phyloP scores from a whole-genome alignment of 1,284 basidiomycete genomes.

The Irpex sp. region DNA sequence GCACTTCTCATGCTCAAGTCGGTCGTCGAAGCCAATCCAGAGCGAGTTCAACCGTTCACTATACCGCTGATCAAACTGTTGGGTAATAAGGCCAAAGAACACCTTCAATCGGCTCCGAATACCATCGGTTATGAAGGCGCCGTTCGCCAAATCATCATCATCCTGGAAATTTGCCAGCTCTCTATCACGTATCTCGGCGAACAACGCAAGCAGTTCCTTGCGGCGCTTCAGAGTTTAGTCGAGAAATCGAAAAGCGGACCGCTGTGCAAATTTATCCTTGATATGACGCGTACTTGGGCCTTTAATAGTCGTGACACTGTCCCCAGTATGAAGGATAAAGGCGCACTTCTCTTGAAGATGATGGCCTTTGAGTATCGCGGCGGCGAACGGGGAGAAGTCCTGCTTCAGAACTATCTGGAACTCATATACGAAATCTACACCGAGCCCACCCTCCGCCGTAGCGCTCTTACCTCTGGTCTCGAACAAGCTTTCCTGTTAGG shows the following conservation, averaged over 20 bases:
- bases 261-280: constrained; percentile 85
- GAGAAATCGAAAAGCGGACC: constrained; percentile 88
- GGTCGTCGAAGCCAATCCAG: constrained; percentile 81
- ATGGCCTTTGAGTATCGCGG: constrained; percentile 75
- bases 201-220: constrained; percentile 72
- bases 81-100: constrained; percentile 86
- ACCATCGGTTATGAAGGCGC: constrained; percentile 49
- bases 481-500: constrained; percentile 95
- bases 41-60: constrained; percentile 84
- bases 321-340: constrained; percentile 96
- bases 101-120: constrained; percentile 55
- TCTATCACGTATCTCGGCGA: constrained; percentile 67
- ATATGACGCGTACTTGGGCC: constrained; percentile 88
- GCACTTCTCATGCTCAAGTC: constrained; percentile 87
- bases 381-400: constrained; percentile 66
- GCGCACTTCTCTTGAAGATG: constrained; percentile 89
- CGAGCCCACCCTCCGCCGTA: constrained; percentile 80
- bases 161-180: constrained; percentile 71
- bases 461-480: constrained; percentile 90
- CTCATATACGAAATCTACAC: constrained; percentile 96
- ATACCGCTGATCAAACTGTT: constrained; percentile 81
- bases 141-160: constrained; percentile 60
- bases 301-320: constrained; percentile 80
- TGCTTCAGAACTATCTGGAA: constrained; percentile 86
- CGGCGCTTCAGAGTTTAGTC: constrained; percentile 74